Percentiles rank a stretch among this genome's conserved stretches.
These are phyloP conservation scores for Aplosporella prunicola DNA, from an alignment of 2,329 filamentous ascomycete species.

Conservation along the genomic window DNA sequence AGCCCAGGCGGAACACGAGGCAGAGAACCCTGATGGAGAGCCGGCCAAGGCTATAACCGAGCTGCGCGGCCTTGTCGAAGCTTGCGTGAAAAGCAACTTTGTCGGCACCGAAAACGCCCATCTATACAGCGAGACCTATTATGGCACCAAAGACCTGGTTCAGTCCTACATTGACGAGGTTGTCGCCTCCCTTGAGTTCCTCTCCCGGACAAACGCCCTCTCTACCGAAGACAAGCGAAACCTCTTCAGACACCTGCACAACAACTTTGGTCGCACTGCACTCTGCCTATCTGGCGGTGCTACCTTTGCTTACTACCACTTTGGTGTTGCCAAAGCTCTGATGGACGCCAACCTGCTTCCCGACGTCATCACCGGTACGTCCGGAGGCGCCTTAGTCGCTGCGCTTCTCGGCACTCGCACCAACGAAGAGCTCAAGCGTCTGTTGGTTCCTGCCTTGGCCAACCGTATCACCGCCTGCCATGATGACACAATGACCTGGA, in stretches of 20 bases:
- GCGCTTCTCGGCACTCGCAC: conserved; percentile 81
- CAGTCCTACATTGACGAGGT: conserved; percentile 86
- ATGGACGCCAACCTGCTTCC: conserved; percentile 79
- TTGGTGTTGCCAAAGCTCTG: conserved; percentile 82
- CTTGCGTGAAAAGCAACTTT: conserved; percentile 96
- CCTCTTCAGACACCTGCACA: conserved; percentile 79
- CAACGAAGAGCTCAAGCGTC: conserved; percentile 75
- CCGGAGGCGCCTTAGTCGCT: conserved; percentile 83
- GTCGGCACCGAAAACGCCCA: conserved; percentile 87
- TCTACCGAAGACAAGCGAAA: conserved; percentile 63
- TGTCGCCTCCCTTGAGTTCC: conserved; percentile 56
- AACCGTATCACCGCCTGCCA: conserved; percentile 75
- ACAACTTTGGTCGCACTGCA: conserved; percentile 86
- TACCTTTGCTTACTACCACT: conserved; percentile 93
- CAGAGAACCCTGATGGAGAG: conserved; percentile 32
- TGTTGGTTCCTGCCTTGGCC: conserved; percentile 82
- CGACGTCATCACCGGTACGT: conserved; percentile 92
- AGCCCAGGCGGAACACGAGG: conserved; percentile 44
- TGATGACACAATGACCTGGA: conserved; percentile 67
- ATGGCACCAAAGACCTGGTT: conserved; percentile 89
- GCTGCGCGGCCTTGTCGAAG: conserved; percentile 68
- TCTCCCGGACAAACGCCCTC: conserved; percentile 60
- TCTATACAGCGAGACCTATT: conserved; percentile 96
- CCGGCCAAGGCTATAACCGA: conserved; percentile 52
- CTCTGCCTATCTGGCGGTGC: conserved; percentile 89